A percentile compares a stretch with the other conserved stretches of the same genome.
phyloP scores from a whole-genome alignment of 352 stramenopile species.

The Globisporangium lucens region DNA sequence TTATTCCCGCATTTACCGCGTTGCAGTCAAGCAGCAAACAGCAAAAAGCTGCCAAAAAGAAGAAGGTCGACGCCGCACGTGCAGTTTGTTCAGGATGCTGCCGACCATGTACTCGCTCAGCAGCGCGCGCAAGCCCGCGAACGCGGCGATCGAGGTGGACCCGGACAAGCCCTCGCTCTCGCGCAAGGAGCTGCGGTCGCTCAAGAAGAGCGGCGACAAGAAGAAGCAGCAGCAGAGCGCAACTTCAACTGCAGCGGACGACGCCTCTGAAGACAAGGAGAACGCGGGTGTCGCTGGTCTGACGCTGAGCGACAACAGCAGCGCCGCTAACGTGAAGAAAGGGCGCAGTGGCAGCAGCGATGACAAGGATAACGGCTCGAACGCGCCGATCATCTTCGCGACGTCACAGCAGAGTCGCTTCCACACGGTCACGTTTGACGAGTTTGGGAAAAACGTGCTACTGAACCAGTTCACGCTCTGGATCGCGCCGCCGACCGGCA shows the following conservation, averaged over 20 bases:
- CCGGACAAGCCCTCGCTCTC: slow-evolving; percentile 29
- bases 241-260: no score
- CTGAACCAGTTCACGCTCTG: slow-evolving; percentile 55
- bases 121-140: slow-evolving; percentile 19
- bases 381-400: slow-evolving; percentile 20
- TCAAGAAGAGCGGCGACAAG: slow-evolving; percentile 28
- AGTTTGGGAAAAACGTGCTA: slow-evolving; percentile 56
- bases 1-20: neutral
- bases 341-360: neutral
- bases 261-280: neutral
- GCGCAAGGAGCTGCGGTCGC: slow-evolving; percentile 44
- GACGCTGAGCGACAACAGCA: slow-evolving; percentile 12
- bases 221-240: neutral
- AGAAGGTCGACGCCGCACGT: no score
- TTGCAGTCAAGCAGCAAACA: no score
- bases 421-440: slow-evolving; percentile 58
- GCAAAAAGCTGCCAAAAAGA: neutral
- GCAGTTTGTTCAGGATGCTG: slow-evolving; percentile 23
- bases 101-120: slow-evolving; percentile 39
- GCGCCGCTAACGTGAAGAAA: neutral
- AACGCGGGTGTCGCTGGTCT: neutral
- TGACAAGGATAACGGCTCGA: neutral
- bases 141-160: slow-evolving; percentile 21
- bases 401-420: slow-evolving; percentile 59
- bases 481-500: slow-evolving; percentile 23